Base-by-base conservation (phyloP, 768 basidiomycete species). In the Phanerochaete sordida region DNA sequence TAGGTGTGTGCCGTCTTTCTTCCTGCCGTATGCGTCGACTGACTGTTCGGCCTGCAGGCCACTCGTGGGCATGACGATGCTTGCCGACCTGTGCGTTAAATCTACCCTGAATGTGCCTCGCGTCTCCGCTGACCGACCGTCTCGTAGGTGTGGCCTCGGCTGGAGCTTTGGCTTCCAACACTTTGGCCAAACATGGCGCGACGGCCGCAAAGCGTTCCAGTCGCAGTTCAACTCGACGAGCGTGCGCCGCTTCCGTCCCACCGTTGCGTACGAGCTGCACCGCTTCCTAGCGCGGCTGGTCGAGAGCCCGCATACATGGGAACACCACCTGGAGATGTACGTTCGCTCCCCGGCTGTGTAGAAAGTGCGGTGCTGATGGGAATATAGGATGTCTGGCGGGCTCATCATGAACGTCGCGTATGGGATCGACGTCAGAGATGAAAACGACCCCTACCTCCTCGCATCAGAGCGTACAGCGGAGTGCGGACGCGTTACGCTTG, bases 371-470 rank as follows among this genome's bases (percentile, higher is more conserved):
- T 53, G 31, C 31, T 50, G n/a, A n/a, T 21, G 44, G n/a, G 51
- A 49, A 33, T 56, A 50, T 49, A 80, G 80, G 43, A 62, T 70
- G 56, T 68, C 73, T 0, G 73, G 74, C 0, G 68, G 75, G 2
- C 64, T 70, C 15, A 75, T 78, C 60, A 62, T 72, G 58, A 68
- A 64, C 21, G 65, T 74, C 16, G 74, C 74, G 1, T 72, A 78
- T 51, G 79, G 78, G 2, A 68, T 76, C 21, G 63, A 70, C 12
- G 72, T 75, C 16, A 37, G 68, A 53, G 62, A 65, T 2, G 61
- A 66, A 1, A 47, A 67, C 26, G 78, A 79, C 61, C 73, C 72
- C 0, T 70, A 73, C 26, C 64, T 76, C 15, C 49, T 68, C 26
- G 53, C 66, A 31, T 70, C 70, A 8, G 65, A 75, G 39, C 59